Base-by-base conservation (phyloP, 106 monocot species). In the Acorus gramineus region DNA sequence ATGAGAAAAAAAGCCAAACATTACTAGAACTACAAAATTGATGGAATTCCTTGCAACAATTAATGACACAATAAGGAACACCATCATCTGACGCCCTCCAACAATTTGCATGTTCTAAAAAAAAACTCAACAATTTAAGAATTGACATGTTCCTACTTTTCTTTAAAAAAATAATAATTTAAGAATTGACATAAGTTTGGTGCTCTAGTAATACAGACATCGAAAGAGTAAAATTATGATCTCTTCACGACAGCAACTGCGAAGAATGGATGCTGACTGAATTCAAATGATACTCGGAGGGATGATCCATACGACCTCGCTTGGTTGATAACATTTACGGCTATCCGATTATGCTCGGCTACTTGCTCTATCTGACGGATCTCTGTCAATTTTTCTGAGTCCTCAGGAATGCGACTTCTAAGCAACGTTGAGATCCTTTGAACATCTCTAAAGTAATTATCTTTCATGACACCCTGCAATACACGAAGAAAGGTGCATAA, bases 321-420 rank as follows among this genome's bases (percentile, higher is more conserved):
- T 86, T 74, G 76, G 54, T 84, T 77, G 11, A 98, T 81, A 3
- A 98, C 79, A 67, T 73, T 83, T 42, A 92, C 60, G 11, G 98
- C 98, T 44, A 98, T 86, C 13, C 81, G 74, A 53, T 98, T 98
- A 53, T 81, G 82, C 57, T 98, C 85, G 0, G 83, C 83, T 43
- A 98, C 98, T 65, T 83, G 82, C 63, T 92, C 98, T 57, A 98
- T 72, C 49, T 79, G 98, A 7, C 70, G 78, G 43, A 98, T 74
- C 63, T 98, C 98, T 12, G 71, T 66, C 8, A 92, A 60, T 60
- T 76, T 83, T 3, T 81, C 81, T 28, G 85, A 74, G 43, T 85
- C 77, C 45, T 70, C 68, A 2, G 85, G 65, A 60, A 92, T 88
- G 59, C 81, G 79, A 14, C 85, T 85, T 60, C 73, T 81, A 2